These are phyloP conservation scores for Clavariopsis aquatica DNA, from an alignment of 495 filamentous ascomycete genomes.

Conservation along the genomic window DNA sequence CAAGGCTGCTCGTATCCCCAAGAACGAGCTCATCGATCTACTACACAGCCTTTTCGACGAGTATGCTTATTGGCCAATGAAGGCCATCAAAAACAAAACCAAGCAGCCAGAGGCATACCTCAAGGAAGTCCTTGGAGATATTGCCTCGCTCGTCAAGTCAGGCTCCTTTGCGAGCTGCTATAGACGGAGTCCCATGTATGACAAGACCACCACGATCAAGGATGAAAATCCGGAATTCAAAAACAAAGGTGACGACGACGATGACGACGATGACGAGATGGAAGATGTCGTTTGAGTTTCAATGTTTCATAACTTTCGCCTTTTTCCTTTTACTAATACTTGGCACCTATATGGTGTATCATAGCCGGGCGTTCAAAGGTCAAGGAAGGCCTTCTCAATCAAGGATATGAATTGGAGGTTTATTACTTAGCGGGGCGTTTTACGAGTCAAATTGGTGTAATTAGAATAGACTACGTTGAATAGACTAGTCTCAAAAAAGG, in stretches of 20 bases:
- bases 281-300: constrained; percentile 39
- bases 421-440: no score
- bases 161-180: constrained; percentile 83
- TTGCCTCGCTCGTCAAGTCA: constrained; percentile 76
- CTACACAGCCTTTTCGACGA: constrained; percentile 79
- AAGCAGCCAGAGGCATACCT: constrained; percentile 90
- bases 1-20: constrained; percentile 83
- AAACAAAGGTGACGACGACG: no score
- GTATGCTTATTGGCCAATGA: constrained; percentile 89
- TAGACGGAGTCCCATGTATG: constrained; percentile 74
- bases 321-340: constrained; percentile 1
- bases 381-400: not conserved
- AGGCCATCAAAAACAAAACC: constrained; percentile 67
- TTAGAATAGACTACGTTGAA: no score
- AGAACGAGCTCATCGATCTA: constrained; percentile 79
- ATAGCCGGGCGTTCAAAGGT: not conserved
- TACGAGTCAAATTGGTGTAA: no score
- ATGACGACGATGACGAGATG: constrained; percentile 38
- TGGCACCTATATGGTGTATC: not conserved
- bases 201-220: constrained; percentile 48
- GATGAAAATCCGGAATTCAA: no score
- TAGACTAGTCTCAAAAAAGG: not conserved
- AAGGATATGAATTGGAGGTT: not conserved
- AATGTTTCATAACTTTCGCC: not conserved
- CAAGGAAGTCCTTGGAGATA: constrained; percentile 76